Base-by-base conservation (phyloP, 148 eudicot genomes). In the Heliamphora exappendiculata region DNA sequence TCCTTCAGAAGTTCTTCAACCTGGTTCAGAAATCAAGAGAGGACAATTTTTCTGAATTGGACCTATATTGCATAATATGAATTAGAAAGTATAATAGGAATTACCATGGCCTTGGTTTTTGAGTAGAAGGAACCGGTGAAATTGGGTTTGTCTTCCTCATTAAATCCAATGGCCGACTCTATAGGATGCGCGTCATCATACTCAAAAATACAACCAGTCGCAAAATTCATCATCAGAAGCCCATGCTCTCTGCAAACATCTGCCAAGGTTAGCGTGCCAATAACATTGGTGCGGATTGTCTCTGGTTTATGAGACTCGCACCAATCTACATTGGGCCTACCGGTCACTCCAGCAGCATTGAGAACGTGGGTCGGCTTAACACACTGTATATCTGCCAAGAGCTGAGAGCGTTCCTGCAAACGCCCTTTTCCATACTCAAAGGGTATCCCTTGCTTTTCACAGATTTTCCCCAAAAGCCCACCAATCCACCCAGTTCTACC, bases 201-300 rank as follows among this genome's bases (percentile, higher is more conserved):
- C 50, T 80, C 82, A 60, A 80, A 80, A 31, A 80, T 80, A 59
- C 82, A 80, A 36, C 82, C 82, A 13, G 82, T 67, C 0, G 82
- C 75, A 50, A 42, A 80, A 49, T 80, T 75, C 70, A 80, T 39
- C 82, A 80, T 50, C 29, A 80, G 69, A 53, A 80, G 50, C 39
- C 79, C 82, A 45, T 75, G 69, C 75, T 80, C 78, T 75, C 63
- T 75, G 71, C 82, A 80, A 75, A 80, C 79, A 80, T 80, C 82
- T 45, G 82, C 79, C 57, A 80, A 75, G 28, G 71, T 80, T 72
- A 80, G 64, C 3, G 75, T 75, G 33, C 82, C 82, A 60, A 39
- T 64, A 36, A 80, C 79, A 60, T 80, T 80, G 68, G 78, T 63
- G 31, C 68, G 68, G 55, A 80, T 75, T 0, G 82, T 75, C 73